phyloP scores from a whole-genome alignment of 345 rosid species.

The Trapa bicornis region DNA sequence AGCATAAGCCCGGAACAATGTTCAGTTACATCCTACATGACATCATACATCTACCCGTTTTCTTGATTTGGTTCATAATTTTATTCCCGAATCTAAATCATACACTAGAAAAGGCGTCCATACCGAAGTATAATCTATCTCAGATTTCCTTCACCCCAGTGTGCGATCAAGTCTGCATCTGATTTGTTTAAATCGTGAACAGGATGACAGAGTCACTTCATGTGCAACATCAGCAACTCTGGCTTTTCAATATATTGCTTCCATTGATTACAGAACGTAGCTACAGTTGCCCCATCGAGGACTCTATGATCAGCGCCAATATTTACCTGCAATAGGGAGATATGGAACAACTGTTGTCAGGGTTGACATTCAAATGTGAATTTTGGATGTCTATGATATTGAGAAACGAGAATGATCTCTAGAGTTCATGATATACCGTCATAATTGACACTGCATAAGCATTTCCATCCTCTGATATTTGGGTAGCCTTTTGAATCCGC shows the following conservation, averaged over 20 bases:
- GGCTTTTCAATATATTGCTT: slow-evolving; percentile 76
- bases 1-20: not conserved
- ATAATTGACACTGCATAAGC: slow-evolving; percentile 55
- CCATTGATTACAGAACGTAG: slow-evolving; percentile 82
- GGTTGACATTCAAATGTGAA: not conserved
- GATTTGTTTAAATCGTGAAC: not conserved
- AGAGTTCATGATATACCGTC: slow-evolving; percentile 37
- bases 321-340: slow-evolving; percentile 40
- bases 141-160: not conserved
- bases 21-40: not conserved
- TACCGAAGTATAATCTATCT: not conserved
- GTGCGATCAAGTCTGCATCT: not conserved
- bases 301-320: slow-evolving; percentile 90
- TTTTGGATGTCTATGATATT: not conserved
- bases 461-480: slow-evolving; percentile 44
- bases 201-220: slow-evolving; percentile 28
- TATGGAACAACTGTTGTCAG: not conserved
- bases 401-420: not conserved
- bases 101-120: not conserved
- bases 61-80: not conserved
- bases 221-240: slow-evolving; percentile 59
- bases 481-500: slow-evolving; percentile 71
- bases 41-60: not conserved
- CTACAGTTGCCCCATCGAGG: slow-evolving; percentile 86
- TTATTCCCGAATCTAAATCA: not conserved